Evolutionary conservation across 1,284 basidiomycete species (phyloP).

Genomic region (Naganishia sp.): DNA sequence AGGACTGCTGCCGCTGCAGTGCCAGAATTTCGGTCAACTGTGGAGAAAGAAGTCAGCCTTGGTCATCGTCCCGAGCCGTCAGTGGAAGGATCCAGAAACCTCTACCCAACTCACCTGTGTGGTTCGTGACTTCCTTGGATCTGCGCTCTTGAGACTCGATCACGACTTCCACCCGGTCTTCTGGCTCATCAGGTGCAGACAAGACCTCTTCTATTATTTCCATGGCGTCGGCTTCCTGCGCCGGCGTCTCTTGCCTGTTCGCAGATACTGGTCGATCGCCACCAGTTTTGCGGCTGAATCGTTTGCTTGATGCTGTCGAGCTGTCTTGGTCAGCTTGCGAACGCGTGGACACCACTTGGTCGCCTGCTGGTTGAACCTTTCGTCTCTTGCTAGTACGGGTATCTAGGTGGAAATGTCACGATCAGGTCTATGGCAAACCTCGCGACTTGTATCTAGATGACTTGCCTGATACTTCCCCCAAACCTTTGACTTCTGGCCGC

Average conservation of each 20-base stretch:
- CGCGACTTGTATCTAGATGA: background rate
- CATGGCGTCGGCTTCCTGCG: constrained; percentile 1
- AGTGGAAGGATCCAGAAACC: too few species aligned
- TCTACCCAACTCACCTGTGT: too few species aligned
- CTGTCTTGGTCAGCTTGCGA: background rate
- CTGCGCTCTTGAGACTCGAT: background rate
- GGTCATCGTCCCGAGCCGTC: too few species aligned
- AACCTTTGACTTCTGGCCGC: background rate
- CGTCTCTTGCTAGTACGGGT: constrained; percentile 12
- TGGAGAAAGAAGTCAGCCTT: too few species aligned
- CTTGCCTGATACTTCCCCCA: background rate
- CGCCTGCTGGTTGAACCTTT: background rate
- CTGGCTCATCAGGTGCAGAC: constrained; percentile 4
- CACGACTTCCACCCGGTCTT: constrained; percentile 17
- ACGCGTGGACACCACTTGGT: background rate
- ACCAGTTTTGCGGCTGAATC: background rate
- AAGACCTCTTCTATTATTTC: background rate
- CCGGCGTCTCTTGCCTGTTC: background rate
- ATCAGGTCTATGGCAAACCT: too few species aligned
- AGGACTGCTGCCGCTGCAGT: too few species aligned
- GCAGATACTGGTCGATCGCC: too few species aligned
- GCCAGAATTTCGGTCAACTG: too few species aligned
- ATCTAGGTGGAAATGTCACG: background rate
- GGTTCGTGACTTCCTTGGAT: background rate
- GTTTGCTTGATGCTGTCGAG: constrained; percentile 1